These are phyloP conservation scores for Mycena leptocephala DNA, from an alignment of 768 basidiomycete species.

Conservation along the genomic window DNA sequence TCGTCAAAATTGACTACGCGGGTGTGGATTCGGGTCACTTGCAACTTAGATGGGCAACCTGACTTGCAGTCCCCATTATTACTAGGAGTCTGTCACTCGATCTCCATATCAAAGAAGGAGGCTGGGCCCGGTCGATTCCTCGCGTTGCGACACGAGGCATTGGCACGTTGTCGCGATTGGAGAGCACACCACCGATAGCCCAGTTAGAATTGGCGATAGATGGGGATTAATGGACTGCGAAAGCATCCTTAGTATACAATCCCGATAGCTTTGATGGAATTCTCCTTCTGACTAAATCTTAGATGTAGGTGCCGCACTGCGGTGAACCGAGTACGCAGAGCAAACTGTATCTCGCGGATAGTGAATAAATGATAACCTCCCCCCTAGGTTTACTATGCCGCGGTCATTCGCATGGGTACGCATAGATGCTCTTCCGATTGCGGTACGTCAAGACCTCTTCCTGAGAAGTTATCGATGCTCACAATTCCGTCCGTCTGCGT, in stretches of 20 bases:
- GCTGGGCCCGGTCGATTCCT: neutral
- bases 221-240: neutral
- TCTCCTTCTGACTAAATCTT: too few species aligned
- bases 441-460: neutral
- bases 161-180: neutral
- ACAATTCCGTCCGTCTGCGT: too few species aligned
- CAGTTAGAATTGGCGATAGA: neutral
- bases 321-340: neutral
- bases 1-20: neutral
- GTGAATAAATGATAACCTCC: too few species aligned
- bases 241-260: too few species aligned
- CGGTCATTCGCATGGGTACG: neutral
- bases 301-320: neutral
- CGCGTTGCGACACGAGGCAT: neutral
- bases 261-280: too few species aligned
- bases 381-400: neutral
- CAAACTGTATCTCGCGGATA: too few species aligned
- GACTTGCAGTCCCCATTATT: too few species aligned
- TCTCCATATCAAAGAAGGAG: neutral
- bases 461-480: too few species aligned
- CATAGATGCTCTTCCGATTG: neutral
- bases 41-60: neutral
- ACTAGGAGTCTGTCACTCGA: neutral
- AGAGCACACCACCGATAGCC: neutral
- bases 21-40: neutral